Conservation (phyloP, 345 rosid genomes). For the Cardamine occulta region DNA sequence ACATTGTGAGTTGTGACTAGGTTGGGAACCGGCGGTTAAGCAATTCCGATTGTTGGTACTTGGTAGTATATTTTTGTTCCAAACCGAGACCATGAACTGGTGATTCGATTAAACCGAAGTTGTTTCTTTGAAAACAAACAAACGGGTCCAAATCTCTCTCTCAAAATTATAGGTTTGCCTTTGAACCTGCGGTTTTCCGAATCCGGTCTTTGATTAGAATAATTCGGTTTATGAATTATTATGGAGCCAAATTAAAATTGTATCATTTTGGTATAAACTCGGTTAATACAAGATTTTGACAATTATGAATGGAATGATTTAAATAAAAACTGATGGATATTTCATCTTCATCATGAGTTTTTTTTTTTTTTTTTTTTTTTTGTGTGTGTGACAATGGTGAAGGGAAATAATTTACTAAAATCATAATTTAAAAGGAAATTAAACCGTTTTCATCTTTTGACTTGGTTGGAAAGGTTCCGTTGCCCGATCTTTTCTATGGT, state of each 20-base stretch:
- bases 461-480: conserved; percentile 10
- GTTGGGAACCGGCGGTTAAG: not conserved
- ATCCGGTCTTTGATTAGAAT: not conserved
- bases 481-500: conserved; percentile 3
- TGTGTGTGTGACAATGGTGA: not conserved
- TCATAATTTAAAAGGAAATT: not conserved
- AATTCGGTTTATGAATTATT: not conserved
- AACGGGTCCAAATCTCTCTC: not conserved
- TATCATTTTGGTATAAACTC: not conserved
- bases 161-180: not conserved
- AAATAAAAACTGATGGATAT: not conserved
- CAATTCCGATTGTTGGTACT: not conserved
- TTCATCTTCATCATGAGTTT: not conserved
- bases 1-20: not conserved
- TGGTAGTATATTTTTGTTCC: not conserved
- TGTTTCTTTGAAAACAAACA: not conserved
- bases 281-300: not conserved
- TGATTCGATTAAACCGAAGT: not conserved
- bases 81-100: conserved; percentile 1
- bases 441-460: conserved; percentile 10
- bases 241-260: not conserved
- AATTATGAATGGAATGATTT: not conserved
- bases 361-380: too few species aligned
- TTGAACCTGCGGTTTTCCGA: not conserved
- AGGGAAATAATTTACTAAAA: not conserved